A percentile compares a stretch with the other conserved stretches of the same genome.
phyloP scores from a whole-genome alignment of 192 early-diverging fungal species.

The Linnemannia elongata region DNA sequence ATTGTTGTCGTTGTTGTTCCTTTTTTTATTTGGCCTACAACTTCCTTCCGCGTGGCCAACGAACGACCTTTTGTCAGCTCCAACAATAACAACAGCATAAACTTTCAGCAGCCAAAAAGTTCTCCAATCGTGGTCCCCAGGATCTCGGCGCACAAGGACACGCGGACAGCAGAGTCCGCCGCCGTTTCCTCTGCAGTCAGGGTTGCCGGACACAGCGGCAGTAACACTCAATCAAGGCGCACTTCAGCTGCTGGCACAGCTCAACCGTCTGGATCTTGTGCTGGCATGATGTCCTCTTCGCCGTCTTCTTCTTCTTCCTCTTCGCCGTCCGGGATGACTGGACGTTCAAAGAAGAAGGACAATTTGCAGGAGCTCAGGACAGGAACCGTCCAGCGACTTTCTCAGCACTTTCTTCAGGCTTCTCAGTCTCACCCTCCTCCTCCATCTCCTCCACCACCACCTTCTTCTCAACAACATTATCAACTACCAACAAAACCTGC shows the following conservation, averaged over 20 bases:
- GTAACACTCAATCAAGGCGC: background rate
- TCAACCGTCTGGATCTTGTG: background rate
- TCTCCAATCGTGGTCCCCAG: background rate
- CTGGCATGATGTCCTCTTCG: background rate
- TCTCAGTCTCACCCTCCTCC: slow-evolving; percentile 9
- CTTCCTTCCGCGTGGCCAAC: background rate
- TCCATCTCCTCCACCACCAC: background rate
- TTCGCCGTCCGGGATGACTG: background rate
- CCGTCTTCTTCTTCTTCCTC: background rate
- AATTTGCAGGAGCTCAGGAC: slow-evolving; percentile 34
- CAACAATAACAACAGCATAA: background rate
- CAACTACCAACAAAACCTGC: slow-evolving; percentile 7
- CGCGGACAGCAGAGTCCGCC: slow-evolving; percentile 6
- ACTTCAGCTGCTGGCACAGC: background rate
- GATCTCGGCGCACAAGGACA: background rate
- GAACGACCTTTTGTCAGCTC: background rate
- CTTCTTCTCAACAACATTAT: background rate
- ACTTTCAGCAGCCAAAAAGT: background rate
- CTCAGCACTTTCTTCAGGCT: slow-evolving; percentile 45
- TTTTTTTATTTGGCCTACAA: background rate
- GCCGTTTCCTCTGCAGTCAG: background rate
- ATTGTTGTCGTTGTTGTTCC: background rate
- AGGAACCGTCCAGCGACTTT: slow-evolving; percentile 47
- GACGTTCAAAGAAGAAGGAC: slow-evolving; percentile 43
- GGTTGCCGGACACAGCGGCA: background rate